phyloP scores from a whole-genome alignment of 2,329 filamentous ascomycete genomes.

The Alternaria incomplexa region DNA sequence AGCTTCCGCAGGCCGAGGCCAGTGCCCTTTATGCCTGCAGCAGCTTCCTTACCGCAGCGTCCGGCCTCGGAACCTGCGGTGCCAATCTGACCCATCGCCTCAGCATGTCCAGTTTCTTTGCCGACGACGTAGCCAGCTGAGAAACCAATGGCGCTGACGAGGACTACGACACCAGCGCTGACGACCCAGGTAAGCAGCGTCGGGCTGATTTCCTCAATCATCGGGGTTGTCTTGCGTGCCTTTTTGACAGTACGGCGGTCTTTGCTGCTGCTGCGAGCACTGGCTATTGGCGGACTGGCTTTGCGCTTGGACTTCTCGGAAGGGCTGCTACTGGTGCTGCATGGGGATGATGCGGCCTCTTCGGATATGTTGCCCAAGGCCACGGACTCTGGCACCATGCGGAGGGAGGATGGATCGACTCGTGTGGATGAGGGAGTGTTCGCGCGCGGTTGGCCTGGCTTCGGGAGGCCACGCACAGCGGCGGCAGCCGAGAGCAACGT shows the following conservation, averaged over 20 bases:
- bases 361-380: conserved; percentile 54
- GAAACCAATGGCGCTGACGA: conserved; percentile 69
- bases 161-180: conserved; percentile 68
- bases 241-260: conserved; percentile 56
- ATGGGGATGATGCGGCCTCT: conserved; percentile 34
- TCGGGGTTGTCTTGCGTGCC: conserved; percentile 41
- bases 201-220: conserved; percentile 57
- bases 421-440: conserved; percentile 46
- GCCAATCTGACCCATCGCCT: conserved; percentile 49
- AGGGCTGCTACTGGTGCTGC: conserved; percentile 35
- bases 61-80: conserved; percentile 37
- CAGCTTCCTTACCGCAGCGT: conserved; percentile 43
- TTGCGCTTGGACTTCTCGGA: conserved; percentile 55
- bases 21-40: conserved; percentile 29
- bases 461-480: conserved; percentile 81
- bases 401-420: conserved; percentile 60
- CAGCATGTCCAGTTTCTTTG: conserved; percentile 62
- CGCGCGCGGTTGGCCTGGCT: conserved; percentile 53
- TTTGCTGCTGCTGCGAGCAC: conserved; percentile 51
- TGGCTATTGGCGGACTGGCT: conserved; percentile 38
- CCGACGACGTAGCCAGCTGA: conserved; percentile 69
- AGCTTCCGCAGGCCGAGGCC: conserved; percentile 41
- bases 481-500: conserved; percentile 94
- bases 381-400: conserved; percentile 67
- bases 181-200: conserved; percentile 71